A percentile compares a stretch with the other conserved stretches of the same genome.
Conservation (phyloP, 139 green algal species). For the Mychonastes homosphaera region DNA sequence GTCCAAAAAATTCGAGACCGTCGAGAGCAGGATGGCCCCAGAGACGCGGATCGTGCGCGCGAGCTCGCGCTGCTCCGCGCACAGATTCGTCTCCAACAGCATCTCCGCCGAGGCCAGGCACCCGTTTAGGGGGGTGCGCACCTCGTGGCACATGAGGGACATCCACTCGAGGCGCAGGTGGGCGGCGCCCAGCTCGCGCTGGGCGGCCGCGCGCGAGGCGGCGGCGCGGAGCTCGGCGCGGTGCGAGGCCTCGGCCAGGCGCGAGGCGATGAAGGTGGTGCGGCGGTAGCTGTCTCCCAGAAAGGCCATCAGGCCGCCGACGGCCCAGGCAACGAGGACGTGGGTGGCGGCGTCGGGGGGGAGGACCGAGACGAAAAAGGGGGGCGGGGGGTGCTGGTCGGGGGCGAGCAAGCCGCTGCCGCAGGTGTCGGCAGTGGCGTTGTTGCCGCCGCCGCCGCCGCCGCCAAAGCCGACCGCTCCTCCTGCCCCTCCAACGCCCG, state of each 20-base stretch:
- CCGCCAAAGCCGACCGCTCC: background rate
- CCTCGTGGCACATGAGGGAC: slow-evolving; percentile 38
- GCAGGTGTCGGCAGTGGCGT: no score
- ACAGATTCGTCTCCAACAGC: slow-evolving; percentile 59
- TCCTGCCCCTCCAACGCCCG: background rate
- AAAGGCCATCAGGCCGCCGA: slow-evolving; percentile 65
- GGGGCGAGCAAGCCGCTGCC: no score
- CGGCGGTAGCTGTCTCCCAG: slow-evolving; percentile 51
- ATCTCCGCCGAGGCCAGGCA: slow-evolving; percentile 79
- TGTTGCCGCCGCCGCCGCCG: background rate
- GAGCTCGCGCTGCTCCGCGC: slow-evolving; percentile 68
- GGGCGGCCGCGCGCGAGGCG: slow-evolving; percentile 31
- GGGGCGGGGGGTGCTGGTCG: no score
- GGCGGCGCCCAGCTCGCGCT: slow-evolving; percentile 35
- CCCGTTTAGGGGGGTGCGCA: slow-evolving; percentile 73
- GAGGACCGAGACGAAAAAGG: slow-evolving; percentile 36
- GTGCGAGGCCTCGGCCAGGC: slow-evolving; percentile 44
- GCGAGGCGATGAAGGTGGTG: slow-evolving; percentile 8
- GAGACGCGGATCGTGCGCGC: slow-evolving; percentile 67
- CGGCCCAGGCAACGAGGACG: slow-evolving; percentile 57
- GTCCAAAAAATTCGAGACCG: slow-evolving; percentile 78
- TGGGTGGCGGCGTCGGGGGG: slow-evolving; percentile 49
- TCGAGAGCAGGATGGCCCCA: slow-evolving; percentile 71
- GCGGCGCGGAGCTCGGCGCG: slow-evolving; percentile 62
- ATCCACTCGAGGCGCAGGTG: slow-evolving; percentile 37